phyloP scores from a whole-genome alignment of 2,329 filamentous ascomycete species.

The Zalaria sp. region DNA sequence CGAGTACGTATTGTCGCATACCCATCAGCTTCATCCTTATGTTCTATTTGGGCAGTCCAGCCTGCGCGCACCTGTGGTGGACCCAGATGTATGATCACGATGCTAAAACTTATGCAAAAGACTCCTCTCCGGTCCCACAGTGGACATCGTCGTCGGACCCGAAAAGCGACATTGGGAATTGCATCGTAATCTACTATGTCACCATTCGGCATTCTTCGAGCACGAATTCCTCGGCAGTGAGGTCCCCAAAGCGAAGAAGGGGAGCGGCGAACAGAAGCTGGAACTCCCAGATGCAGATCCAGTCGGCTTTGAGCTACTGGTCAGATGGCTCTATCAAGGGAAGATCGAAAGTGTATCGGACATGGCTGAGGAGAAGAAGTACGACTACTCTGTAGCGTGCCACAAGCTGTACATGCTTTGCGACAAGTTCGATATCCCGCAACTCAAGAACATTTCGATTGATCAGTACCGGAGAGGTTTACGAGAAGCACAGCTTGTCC shows the following conservation, averaged over 20 bases:
- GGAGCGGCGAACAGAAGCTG: slow-evolving; percentile 23
- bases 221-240: slow-evolving; percentile 19
- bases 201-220: slow-evolving; percentile 36
- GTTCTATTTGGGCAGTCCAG: slow-evolving; percentile 7
- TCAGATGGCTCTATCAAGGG: slow-evolving; percentile 44
- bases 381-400: slow-evolving; percentile 39
- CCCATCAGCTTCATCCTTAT: slow-evolving; percentile 12
- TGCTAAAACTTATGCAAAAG: slow-evolving; percentile 33
- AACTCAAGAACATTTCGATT: slow-evolving; percentile 39
- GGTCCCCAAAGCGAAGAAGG: slow-evolving; percentile 20
- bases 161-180: slow-evolving; percentile 35
- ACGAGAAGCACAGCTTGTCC: slow-evolving; percentile 35
- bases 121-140: slow-evolving; percentile 36
- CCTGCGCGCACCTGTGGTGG: slow-evolving; percentile 11
- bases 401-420: slow-evolving; percentile 40
- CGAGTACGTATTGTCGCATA: slow-evolving; percentile 28
- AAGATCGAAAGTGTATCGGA: slow-evolving; percentile 34
- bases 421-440: slow-evolving; percentile 34
- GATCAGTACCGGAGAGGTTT: slow-evolving; percentile 39
- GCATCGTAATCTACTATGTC: slow-evolving; percentile 37
- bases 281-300: slow-evolving; percentile 37
- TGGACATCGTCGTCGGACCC: slow-evolving; percentile 37
- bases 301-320: slow-evolving; percentile 37
- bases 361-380: slow-evolving; percentile 33
- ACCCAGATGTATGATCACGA: slow-evolving; percentile 8